These are phyloP conservation scores for Pseudopediastrum boryanum DNA, from an alignment of 139 green algal genomes.

Conservation along the genomic window DNA sequence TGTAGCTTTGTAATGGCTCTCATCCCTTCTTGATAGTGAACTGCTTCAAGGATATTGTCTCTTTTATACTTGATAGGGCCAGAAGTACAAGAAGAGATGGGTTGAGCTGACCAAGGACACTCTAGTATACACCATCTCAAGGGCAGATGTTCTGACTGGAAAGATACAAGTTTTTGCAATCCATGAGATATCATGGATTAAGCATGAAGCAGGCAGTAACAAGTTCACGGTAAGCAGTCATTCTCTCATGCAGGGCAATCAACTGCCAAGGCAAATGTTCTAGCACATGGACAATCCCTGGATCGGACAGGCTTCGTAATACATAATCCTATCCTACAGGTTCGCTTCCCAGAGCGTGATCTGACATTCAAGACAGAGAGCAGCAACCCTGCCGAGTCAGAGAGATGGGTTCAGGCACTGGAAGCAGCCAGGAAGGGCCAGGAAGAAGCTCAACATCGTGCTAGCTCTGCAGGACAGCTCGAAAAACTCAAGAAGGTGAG, in stretches of 20 bases:
- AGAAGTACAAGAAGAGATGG: slow-evolving; percentile 34
- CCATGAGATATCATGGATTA: slow-evolving; percentile 7
- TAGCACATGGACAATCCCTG: not conserved
- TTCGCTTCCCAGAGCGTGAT: slow-evolving; percentile 19
- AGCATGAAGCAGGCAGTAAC: not conserved
- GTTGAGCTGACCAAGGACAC: slow-evolving; percentile 28
- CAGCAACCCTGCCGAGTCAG: not conserved
- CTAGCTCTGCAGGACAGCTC: not conserved
- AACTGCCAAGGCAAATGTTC: not conserved
- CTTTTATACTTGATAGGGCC: too few species aligned
- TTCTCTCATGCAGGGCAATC: not conserved
- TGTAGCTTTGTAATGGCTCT: too few species aligned
- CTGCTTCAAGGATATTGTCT: too few species aligned
- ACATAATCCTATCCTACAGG: slow-evolving; percentile 1
- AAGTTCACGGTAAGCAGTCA: slow-evolving; percentile 14
- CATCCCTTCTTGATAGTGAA: too few species aligned
- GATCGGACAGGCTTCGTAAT: not conserved
- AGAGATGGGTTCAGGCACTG: slow-evolving; percentile 18
- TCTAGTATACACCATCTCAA: slow-evolving; percentile 18
- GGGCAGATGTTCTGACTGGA: slow-evolving; percentile 16
- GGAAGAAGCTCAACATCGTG: not conserved
- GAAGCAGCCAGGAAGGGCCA: slow-evolving; percentile 6
- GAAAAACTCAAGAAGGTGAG: slow-evolving; percentile 24
- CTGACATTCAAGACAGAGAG: slow-evolving; percentile 23
- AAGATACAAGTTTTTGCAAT: slow-evolving; percentile 20